Conservation (phyloP, 352 stramenopile species). For the Halophytophthora polymorphica region DNA sequence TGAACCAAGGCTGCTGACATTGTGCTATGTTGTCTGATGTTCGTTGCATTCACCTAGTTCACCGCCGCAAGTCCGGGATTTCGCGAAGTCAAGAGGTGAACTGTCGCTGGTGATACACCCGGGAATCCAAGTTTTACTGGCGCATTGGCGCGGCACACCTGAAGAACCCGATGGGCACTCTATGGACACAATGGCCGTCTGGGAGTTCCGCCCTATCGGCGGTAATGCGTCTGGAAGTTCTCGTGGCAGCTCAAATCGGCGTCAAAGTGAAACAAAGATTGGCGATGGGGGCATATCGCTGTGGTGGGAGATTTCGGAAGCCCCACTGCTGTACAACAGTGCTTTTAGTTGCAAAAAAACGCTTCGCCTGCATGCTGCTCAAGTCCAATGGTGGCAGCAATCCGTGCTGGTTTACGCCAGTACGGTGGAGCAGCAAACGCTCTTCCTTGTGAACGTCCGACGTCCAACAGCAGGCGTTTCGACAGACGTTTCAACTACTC, state of each 20-base stretch:
- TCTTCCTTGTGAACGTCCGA: constrained; percentile 25
- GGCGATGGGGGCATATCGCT: constrained; percentile 20
- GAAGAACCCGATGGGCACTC: constrained; percentile 5
- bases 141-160: constrained; percentile 37
- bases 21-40: not conserved
- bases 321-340: not conserved
- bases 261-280: constrained; percentile 19
- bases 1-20: not conserved
- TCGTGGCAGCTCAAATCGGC: constrained; percentile 15
- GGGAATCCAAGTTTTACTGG: constrained; percentile 36
- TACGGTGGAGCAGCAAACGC: constrained; percentile 11
- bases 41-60: constrained; percentile 34
- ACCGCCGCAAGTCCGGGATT: constrained; percentile 42
- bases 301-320: constrained; percentile 24
- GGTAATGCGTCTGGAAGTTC: constrained; percentile 22
- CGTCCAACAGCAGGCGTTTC: constrained; percentile 9
- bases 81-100: constrained; percentile 46
- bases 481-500: not conserved
- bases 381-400: constrained; percentile 23
- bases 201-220: constrained; percentile 19
- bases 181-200: constrained; percentile 19
- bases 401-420: constrained; percentile 26
- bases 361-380: constrained; percentile 11
- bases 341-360: too few species aligned
- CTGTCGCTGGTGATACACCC: constrained; percentile 44